A percentile compares a stretch with the other conserved stretches of the same genome.
Conservation (phyloP, 1,139 yeast species). For the Sugiyamaella xylanicola region DNA sequence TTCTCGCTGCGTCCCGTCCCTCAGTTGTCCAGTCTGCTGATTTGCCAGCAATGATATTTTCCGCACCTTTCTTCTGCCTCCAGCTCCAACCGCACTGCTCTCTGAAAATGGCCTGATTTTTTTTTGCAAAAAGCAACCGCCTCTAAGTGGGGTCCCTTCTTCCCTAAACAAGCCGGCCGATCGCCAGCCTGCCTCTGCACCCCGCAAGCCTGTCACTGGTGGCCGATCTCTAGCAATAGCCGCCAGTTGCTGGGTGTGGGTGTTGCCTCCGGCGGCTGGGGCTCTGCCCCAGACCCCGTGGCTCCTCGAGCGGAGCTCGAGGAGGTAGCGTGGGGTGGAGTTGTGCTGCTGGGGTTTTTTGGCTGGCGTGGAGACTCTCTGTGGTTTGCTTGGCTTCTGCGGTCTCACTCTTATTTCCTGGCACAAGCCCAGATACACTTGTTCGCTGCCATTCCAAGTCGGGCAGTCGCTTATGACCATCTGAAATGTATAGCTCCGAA, state of each 20-base stretch:
- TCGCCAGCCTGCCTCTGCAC: neutral
- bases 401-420: neutral
- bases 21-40: neutral
- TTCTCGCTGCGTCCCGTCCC: neutral
- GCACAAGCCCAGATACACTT: neutral
- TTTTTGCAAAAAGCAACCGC: neutral
- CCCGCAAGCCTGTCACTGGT: neutral
- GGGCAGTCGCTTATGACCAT: neutral
- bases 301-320: neutral
- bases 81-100: neutral
- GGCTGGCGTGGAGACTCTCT: no score
- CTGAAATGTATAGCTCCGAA: neutral
- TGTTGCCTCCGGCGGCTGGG: conserved; percentile 2
- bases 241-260: neutral
- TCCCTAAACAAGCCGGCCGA: neutral
- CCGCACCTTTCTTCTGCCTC: no score
- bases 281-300: neutral
- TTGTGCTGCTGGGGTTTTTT: neutral
- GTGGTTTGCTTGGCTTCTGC: no score
- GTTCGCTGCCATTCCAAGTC: neutral
- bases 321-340: neutral
- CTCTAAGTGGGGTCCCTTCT: neutral
- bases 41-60: no score
- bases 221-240: neutral
- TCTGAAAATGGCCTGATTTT: neutral